A percentile compares a stretch with the other conserved stretches of the same genome.
Evolutionary conservation across 2,329 filamentous ascomycete species (phyloP).

Genomic region (Aureobasidium uvarum): DNA sequence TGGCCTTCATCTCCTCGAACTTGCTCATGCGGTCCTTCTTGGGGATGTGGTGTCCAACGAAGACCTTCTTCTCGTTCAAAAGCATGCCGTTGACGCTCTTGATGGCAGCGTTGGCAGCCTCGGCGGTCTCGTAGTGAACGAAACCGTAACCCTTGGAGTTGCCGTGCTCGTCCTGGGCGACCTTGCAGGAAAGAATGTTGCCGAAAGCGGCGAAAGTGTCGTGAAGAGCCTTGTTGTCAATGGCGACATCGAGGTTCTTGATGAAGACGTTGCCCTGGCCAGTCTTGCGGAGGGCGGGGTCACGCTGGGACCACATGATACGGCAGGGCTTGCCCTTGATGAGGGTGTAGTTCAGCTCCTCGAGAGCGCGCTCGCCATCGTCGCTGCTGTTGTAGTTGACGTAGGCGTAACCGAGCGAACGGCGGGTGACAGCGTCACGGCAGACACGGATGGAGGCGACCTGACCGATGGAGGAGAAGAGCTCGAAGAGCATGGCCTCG

Average conservation of each 20-base stretch:
- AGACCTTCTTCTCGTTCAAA: slow-evolving; percentile 99
- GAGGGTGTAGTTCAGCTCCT: slow-evolving; percentile 99
- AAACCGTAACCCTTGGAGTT: slow-evolving; percentile 99
- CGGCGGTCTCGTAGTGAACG: slow-evolving; percentile 99
- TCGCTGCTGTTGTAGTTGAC: slow-evolving; percentile 99
- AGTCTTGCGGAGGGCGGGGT: slow-evolving; percentile 98
- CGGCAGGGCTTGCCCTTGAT: slow-evolving; percentile 99
- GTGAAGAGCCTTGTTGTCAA: slow-evolving; percentile 99
- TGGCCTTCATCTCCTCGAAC: slow-evolving; percentile 99
- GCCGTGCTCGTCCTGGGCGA: slow-evolving; percentile 93
- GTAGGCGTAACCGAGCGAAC: slow-evolving; percentile 98
- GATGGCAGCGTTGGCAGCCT: slow-evolving; percentile 94
- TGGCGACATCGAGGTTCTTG: slow-evolving; percentile 98
- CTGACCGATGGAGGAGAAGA: slow-evolving; percentile 98
- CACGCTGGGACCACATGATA: slow-evolving; percentile 99
- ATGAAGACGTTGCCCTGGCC: slow-evolving; percentile 99
- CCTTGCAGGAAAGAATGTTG: slow-evolving; percentile 99
- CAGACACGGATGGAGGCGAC: slow-evolving; percentile 99
- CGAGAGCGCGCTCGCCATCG: slow-evolving; percentile 96
- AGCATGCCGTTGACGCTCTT: slow-evolving; percentile 99
- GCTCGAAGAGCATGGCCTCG: slow-evolving; percentile 99
- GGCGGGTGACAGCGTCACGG: slow-evolving; percentile 97
- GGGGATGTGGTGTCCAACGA: slow-evolving; percentile 97
- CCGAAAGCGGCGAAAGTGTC: slow-evolving; percentile 99
- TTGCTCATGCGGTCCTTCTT: slow-evolving; percentile 99